phyloP scores from a whole-genome alignment of 2,329 filamentous ascomycete species.

The Hypocrella siamensis region DNA sequence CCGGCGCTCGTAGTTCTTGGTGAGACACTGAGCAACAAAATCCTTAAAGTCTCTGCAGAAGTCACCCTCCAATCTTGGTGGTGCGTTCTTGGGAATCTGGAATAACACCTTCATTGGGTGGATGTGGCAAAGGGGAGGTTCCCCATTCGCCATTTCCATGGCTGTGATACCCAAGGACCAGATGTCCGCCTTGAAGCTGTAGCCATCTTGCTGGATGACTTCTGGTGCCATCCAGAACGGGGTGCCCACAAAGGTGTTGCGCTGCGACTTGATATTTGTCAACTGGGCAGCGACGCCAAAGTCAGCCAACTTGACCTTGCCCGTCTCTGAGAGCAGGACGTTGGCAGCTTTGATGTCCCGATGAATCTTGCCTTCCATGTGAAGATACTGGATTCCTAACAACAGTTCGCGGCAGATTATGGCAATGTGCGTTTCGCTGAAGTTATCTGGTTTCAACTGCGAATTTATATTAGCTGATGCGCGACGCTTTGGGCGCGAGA shows the following conservation, averaged over 20 bases:
- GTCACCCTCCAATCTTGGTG: slow-evolving; percentile 69
- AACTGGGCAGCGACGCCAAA: slow-evolving; percentile 95
- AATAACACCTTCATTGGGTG: slow-evolving; percentile 93
- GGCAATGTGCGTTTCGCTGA: slow-evolving; percentile 80
- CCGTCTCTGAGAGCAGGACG: slow-evolving; percentile 75
- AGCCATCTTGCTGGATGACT: slow-evolving; percentile 73
- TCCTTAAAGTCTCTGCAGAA: slow-evolving; percentile 90
- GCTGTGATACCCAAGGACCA: slow-evolving; percentile 89
- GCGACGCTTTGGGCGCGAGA: neutral
- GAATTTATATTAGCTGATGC: slow-evolving; percentile 14
- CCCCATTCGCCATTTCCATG: slow-evolving; percentile 76
- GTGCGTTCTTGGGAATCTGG: slow-evolving; percentile 74
- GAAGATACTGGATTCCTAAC: slow-evolving; percentile 80
- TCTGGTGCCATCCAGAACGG: slow-evolving; percentile 97
- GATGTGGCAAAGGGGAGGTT: slow-evolving; percentile 72
- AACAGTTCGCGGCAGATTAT: slow-evolving; percentile 89
- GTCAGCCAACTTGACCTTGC: slow-evolving; percentile 90
- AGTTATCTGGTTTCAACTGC: slow-evolving; percentile 77
- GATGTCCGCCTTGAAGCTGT: slow-evolving; percentile 82
- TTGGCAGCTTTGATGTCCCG: slow-evolving; percentile 96
- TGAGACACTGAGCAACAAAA: slow-evolving; percentile 77
- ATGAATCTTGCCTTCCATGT: slow-evolving; percentile 89
- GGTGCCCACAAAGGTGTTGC: slow-evolving; percentile 94
- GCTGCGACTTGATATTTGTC: slow-evolving; percentile 93
- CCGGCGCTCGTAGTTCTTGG: slow-evolving; percentile 77